Conservation (phyloP, 164 flowering plant species). For the Chimonanthus salicifolius region DNA sequence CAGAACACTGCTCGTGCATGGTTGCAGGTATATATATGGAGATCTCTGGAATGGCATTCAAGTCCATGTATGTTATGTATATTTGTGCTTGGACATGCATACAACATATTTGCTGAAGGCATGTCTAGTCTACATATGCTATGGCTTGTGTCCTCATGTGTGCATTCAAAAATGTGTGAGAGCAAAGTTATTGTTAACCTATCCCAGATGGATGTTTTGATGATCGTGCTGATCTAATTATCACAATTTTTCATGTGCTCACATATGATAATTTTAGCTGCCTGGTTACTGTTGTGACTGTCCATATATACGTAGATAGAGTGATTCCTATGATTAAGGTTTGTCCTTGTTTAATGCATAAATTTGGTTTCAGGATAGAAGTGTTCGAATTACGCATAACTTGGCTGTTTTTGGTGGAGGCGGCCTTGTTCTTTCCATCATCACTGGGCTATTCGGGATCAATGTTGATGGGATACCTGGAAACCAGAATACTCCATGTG, state of each 20-base stretch:
- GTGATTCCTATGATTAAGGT: no score
- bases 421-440: constrained; percentile 81
- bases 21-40: constrained; percentile 58
- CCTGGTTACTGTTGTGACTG: no score
- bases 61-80: no score
- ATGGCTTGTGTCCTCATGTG: background rate
- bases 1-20: constrained; percentile 92
- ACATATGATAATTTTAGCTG: no score
- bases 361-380: constrained; percentile 52
- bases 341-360: no score
- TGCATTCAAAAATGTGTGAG: no score
- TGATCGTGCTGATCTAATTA: no score
- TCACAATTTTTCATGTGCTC: no score
- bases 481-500: constrained; percentile 62
- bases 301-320: no score
- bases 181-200: no score
- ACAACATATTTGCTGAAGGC: background rate
- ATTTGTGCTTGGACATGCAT: no score
- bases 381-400: constrained; percentile 84
- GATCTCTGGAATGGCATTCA: background rate
- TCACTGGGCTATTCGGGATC: constrained; percentile 90
- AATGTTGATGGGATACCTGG: constrained; percentile 99
- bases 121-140: background rate
- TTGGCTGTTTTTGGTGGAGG: constrained; percentile 86
- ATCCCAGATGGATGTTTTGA: no score